These are phyloP conservation scores for Aspergillus campestris DNA, from an alignment of 495 filamentous ascomycete genomes.

Conservation along the genomic window DNA sequence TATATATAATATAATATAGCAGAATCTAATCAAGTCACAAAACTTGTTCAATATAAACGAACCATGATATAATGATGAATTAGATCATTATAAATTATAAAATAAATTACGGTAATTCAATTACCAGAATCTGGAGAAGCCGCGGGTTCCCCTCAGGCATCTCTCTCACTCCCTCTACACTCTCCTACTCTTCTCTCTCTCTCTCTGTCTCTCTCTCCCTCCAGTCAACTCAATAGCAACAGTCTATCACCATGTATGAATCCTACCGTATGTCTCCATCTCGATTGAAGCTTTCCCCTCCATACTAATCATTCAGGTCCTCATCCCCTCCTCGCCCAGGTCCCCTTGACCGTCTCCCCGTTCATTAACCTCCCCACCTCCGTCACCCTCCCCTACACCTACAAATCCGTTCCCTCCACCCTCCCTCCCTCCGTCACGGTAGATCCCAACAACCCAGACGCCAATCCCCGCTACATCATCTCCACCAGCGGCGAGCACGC, in stretches of 20 bases:
- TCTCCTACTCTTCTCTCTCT: neutral
- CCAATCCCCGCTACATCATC: conserved; percentile 59
- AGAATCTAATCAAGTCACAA: neutral
- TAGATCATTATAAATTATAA: too few species aligned
- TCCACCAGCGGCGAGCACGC: conserved; percentile 64
- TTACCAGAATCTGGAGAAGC: too few species aligned
- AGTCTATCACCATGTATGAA: conserved; percentile 29
- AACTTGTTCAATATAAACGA: too few species aligned
- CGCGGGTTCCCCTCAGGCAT: neutral
- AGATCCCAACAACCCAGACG: conserved; percentile 31
- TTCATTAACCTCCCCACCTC: conserved; percentile 87
- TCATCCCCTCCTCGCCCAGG: conserved; percentile 83
- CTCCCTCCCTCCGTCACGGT: conserved; percentile 70
- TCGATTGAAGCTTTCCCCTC: neutral
- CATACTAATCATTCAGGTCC: conserved; percentile 45
- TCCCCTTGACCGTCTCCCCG: conserved; percentile 87
- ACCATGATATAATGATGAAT: too few species aligned
- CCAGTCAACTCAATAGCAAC: too few species aligned
- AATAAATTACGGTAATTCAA: too few species aligned
- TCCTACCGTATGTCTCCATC: conserved; percentile 29
- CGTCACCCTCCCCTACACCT: conserved; percentile 90
- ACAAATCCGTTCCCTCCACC: conserved; percentile 77
- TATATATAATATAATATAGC: too few species aligned
- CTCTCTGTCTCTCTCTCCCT: neutral
- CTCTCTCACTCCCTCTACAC: neutral